Base-by-base conservation (phyloP, 1,284 basidiomycete species). In the Trametes sp. region DNA sequence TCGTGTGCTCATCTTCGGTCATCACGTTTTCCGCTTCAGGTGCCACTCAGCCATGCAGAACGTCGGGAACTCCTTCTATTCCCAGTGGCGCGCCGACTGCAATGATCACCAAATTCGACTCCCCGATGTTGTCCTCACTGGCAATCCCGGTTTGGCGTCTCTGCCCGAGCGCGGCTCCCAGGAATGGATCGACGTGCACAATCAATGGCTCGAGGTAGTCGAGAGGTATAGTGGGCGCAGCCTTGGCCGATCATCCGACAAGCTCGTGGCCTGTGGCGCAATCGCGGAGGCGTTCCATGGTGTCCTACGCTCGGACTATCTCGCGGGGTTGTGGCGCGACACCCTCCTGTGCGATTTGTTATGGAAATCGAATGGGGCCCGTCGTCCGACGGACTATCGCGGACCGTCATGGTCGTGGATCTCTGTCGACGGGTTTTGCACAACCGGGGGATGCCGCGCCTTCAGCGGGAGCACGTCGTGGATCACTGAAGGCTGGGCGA, bases 321-420 rank as follows among this genome's bases (percentile, higher is more conserved):
- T 67, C 21, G 65, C 65, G 3, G 65, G 65, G 1, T 45, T 67
- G 9, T 67, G 65, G 65, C 45, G 58, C 24, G n/a, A 19, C 10
- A 53, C 54, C 1, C 57, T 67, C 36, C 33, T 60, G 19, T 23
- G 50, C 14, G 63, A 62, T 45, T 49, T 67, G 23, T 50, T 67
- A 5, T 67, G 65, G 53, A n/a, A 19, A n/a, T n/a, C n/a, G n/a
- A n/a, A n/a, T n/a, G n/a, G n/a, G n/a, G n/a, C 16, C 16, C 16
- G 38, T 14, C 16, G 16, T 3, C 6, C 14, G 38, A 41, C 38
- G 38, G 16, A 14, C 16, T 33, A 33, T 11, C 42, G 62, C 2
- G 65, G 63, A 36, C 65, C 65, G 5, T 58, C 63, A 23, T 67
- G 62, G 62, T 64, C 65, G 14, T 67, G 65, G 65, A 63, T 63